These are phyloP conservation scores for Durotheca rogersii DNA, from an alignment of 495 filamentous ascomycete species.

Conservation along the genomic window DNA sequence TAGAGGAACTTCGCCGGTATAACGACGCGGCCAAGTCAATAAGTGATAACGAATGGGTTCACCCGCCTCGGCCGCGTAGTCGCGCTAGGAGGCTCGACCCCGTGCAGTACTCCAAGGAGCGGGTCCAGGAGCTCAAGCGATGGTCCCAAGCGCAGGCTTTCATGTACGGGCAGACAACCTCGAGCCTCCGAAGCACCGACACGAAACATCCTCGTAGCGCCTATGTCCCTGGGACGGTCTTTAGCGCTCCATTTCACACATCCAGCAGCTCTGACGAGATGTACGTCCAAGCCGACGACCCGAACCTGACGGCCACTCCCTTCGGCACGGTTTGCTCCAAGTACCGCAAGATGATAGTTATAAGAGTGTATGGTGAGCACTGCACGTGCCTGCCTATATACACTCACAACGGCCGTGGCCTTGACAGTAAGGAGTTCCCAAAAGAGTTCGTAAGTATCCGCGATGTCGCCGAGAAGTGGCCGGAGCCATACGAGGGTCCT, in stretches of 20 bases:
- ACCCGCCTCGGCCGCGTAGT: slow-evolving; percentile 7
- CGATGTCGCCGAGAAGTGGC: slow-evolving; percentile 4
- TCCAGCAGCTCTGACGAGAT: slow-evolving; percentile 2
- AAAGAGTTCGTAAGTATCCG: slow-evolving; percentile 29
- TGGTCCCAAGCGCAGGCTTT: slow-evolving; percentile 5
- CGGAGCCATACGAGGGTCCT: slow-evolving; percentile 15
- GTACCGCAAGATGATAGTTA: slow-evolving; percentile 31
- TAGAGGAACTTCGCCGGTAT: slow-evolving; percentile 17
- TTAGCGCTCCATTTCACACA: slow-evolving; percentile 25
- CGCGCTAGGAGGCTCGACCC: slow-evolving; percentile 1
- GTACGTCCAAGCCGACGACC: slow-evolving; percentile 18
- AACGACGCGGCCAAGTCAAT: slow-evolving; percentile 1
- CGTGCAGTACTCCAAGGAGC: slow-evolving; percentile 6
- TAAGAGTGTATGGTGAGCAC: slow-evolving; percentile 19
- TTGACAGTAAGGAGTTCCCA: slow-evolving; percentile 16
- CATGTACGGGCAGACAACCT: slow-evolving; percentile 10
- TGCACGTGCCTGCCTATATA: slow-evolving; percentile 29
- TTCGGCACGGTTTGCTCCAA: slow-evolving; percentile 27
- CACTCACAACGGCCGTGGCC: slow-evolving; percentile 24
- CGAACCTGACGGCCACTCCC: slow-evolving; percentile 21
- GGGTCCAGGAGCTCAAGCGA: not conserved
- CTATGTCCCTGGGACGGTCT: slow-evolving; percentile 19
- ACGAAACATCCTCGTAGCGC: not conserved
- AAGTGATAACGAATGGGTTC: slow-evolving; percentile 12
- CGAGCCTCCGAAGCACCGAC: slow-evolving; percentile 17